Conservation (phyloP, 2,329 filamentous ascomycete species). For the Hymenoscyphus fraxineus region DNA sequence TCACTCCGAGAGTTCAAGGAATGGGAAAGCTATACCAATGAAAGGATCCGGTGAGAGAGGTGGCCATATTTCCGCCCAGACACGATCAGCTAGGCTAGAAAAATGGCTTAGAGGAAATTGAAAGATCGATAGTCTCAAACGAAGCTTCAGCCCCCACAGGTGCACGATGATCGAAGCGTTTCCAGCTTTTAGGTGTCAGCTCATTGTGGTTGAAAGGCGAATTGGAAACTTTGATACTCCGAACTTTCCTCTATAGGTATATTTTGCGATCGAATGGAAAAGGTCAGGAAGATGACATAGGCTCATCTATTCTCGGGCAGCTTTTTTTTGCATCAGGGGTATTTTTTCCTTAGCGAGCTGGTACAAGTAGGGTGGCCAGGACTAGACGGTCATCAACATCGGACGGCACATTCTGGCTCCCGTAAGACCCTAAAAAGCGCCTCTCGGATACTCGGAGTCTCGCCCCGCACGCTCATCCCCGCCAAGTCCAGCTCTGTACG, state of each 20-base stretch:
- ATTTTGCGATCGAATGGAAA: neutral
- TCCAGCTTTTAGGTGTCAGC: neutral
- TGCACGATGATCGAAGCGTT: neutral
- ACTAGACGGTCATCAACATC: neutral
- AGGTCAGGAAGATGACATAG: neutral
- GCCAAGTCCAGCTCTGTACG: neutral
- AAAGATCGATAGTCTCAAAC: neutral
- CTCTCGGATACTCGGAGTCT: neutral
- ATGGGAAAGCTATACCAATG: neutral
- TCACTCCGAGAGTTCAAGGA: neutral
- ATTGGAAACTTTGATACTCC: neutral
- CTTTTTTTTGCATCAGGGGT: neutral
- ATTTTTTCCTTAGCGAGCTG: neutral
- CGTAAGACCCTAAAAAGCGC: neutral
- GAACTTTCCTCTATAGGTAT: neutral
- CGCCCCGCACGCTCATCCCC: neutral
- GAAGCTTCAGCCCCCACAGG: neutral
- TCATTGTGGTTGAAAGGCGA: neutral
- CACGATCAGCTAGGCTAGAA: neutral
- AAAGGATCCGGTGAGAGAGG: neutral
- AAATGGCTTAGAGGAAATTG: neutral
- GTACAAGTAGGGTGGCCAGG: neutral
- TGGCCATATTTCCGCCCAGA: neutral
- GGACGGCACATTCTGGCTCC: neutral
- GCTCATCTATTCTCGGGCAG: neutral